phyloP scores from a whole-genome alignment of 352 stramenopile species.

The Phytophthora meadii region DNA sequence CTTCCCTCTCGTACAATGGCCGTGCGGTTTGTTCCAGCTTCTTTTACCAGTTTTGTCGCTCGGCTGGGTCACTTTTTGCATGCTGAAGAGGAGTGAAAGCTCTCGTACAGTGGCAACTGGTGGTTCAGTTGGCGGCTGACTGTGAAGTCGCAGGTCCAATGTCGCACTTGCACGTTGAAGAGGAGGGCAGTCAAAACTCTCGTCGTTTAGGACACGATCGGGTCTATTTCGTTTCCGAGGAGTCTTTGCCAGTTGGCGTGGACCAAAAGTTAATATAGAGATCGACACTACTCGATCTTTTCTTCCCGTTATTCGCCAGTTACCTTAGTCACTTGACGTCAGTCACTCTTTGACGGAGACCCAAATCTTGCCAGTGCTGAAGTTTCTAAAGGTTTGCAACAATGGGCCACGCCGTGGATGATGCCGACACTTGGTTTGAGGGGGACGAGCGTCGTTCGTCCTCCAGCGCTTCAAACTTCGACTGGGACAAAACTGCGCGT shows the following conservation, averaged over 20 bases:
- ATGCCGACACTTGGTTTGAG: slow-evolving; percentile 36
- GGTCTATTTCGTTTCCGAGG: slow-evolving; percentile 10
- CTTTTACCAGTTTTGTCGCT: slow-evolving; percentile 1
- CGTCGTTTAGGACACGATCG: neutral
- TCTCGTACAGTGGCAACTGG: slow-evolving; percentile 36
- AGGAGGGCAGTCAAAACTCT: slow-evolving; percentile 24
- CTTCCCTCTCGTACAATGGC: slow-evolving; percentile 35
- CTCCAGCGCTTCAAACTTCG: slow-evolving; percentile 20
- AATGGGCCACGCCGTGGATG: slow-evolving; percentile 31
- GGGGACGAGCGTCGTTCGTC: slow-evolving; percentile 28
- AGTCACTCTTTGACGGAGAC: slow-evolving; percentile 1
- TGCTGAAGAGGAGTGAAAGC: slow-evolving; percentile 42
- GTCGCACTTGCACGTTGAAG: slow-evolving; percentile 34
- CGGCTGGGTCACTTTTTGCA: slow-evolving; percentile 5
- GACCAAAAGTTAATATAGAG: slow-evolving; percentile 33
- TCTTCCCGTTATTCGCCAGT: slow-evolving; percentile 16
- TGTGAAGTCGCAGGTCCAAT: slow-evolving; percentile 1
- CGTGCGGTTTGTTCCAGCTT: neutral
- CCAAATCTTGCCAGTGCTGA: neutral
- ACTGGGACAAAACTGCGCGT: slow-evolving; percentile 56
- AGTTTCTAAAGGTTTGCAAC: slow-evolving; percentile 7
- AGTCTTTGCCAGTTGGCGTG: slow-evolving; percentile 9
- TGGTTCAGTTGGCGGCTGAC: slow-evolving; percentile 4
- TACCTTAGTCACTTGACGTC: slow-evolving; percentile 18
- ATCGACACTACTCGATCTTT: slow-evolving; percentile 23